These are phyloP conservation scores for Neophaeococcomyces mojaviensis DNA, from an alignment of 2,329 filamentous ascomycete species.

Conservation along the genomic window DNA sequence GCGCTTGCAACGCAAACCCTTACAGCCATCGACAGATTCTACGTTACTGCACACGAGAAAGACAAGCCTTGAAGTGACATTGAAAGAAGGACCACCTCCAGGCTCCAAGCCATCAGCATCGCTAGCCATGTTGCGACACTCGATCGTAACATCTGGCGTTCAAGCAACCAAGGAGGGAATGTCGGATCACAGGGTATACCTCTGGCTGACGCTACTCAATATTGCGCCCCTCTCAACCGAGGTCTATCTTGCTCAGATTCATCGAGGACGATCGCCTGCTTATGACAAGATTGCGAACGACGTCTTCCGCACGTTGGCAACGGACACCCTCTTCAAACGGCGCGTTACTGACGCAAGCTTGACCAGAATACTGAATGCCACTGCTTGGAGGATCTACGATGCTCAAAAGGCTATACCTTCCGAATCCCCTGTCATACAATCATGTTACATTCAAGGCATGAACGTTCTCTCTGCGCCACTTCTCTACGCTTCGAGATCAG, in stretches of 20 bases:
- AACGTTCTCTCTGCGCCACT: constrained; percentile 96
- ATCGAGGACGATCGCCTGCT: constrained; percentile 85
- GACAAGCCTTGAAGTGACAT: constrained; percentile 60
- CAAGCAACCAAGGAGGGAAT: constrained; percentile 48
- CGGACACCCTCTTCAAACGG: constrained; percentile 91
- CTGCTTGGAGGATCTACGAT: constrained; percentile 90
- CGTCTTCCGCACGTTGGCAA: constrained; percentile 92
- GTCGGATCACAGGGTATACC: constrained; percentile 89
- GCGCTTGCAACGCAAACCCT: constrained; percentile 38
- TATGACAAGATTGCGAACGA: constrained; percentile 98
- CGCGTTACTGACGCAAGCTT: constrained; percentile 92
- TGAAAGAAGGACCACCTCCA: constrained; percentile 71
- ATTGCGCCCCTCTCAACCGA: constrained; percentile 78
- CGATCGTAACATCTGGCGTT: constrained; percentile 43
- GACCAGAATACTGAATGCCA: constrained; percentile 87
- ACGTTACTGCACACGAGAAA: constrained; percentile 34
- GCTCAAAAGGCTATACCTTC: constrained; percentile 50
- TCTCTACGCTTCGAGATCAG: constrained; percentile 85
- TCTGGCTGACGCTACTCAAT: constrained; percentile 91
- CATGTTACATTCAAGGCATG: constrained; percentile 87
- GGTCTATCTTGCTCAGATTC: constrained; percentile 79
- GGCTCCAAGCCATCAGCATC: constrained; percentile 47
- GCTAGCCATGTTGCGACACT: constrained; percentile 40
- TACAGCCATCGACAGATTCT: constrained; percentile 12
- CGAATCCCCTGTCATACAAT: constrained; percentile 24